Evolutionary conservation across 805 yeast genomes (phyloP).

Genomic region (Groenewaldozyma tartarivorans): DNA sequence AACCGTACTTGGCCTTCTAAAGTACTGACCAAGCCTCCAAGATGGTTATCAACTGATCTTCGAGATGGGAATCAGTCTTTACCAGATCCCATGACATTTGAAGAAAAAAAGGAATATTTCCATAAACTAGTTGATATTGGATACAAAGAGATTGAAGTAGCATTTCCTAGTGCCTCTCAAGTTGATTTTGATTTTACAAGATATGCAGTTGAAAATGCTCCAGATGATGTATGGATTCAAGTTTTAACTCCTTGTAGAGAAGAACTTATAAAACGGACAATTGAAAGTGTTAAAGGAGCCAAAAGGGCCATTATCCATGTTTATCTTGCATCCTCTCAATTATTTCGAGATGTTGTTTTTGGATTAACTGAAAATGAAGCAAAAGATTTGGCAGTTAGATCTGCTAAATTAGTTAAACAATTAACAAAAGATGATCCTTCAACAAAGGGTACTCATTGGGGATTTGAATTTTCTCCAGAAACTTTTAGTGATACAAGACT

Average conservation of each 20-base stretch:
- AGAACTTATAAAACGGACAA: conserved; percentile 59
- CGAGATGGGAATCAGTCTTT: conserved; percentile 80
- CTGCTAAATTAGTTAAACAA: conserved; percentile 51
- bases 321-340: conserved; percentile 66
- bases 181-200: conserved; percentile 74
- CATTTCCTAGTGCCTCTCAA: conserved; percentile 75
- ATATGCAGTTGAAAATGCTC: conserved; percentile 62
- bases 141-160: conserved; percentile 75
- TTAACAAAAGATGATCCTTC: conserved; percentile 62
- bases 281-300: conserved; percentile 66
- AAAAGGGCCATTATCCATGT: conserved; percentile 68
- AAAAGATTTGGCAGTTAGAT: conserved; percentile 49
- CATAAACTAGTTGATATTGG: conserved; percentile 61
- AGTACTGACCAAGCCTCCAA: conserved; percentile 51
- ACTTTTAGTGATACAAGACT: conserved; percentile 63
- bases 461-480: conserved; percentile 73
- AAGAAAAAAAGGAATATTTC: conserved; percentile 66
- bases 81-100: conserved; percentile 80
- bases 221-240: conserved; percentile 69
- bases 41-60: conserved; percentile 77
- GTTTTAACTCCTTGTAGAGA: conserved; percentile 71
- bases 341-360: conserved; percentile 65
- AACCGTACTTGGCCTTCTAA: conserved; percentile 65
- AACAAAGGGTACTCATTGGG: conserved; percentile 51
- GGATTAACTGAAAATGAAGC: conserved; percentile 49